phyloP scores from a whole-genome alignment of 768 basidiomycete species.

The Cystobasidium tubakii region DNA sequence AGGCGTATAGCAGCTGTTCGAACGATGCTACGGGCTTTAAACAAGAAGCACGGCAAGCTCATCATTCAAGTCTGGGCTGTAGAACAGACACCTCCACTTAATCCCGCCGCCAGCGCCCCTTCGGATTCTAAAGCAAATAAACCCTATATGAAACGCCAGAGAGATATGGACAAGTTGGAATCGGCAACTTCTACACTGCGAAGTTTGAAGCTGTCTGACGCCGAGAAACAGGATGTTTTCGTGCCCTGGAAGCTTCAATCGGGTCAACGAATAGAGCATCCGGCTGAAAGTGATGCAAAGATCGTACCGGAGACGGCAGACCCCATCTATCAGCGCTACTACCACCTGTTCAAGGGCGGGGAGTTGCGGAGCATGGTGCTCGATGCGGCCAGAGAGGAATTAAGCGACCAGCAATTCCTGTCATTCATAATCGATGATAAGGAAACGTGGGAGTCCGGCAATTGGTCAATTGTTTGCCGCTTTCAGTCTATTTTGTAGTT shows the following conservation, averaged over 20 bases:
- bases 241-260: conserved; percentile 69
- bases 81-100: conserved; percentile 63
- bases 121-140: conserved; percentile 32
- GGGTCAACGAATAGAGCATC: not conserved
- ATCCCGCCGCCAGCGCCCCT: conserved; percentile 31
- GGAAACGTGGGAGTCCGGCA: conserved; percentile 65
- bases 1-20: conserved; percentile 67
- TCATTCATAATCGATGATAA: conserved; percentile 57
- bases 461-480: conserved; percentile 36
- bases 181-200: not conserved
- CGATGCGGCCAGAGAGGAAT: conserved; percentile 61
- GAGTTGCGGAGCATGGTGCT: conserved; percentile 64
- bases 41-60: conserved; percentile 61
- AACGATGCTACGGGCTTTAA: conserved; percentile 57
- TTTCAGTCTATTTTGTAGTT: not conserved
- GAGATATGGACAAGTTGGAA: conserved; percentile 23
- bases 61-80: conserved; percentile 96
- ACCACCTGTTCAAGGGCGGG: conserved; percentile 84
- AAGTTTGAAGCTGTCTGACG: not conserved
- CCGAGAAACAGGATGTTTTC: conserved; percentile 68
- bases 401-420: conserved; percentile 48
- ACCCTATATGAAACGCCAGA: conserved; percentile 4
- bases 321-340: conserved; percentile 73
- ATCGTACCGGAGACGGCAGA: not conserved
- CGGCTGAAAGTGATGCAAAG: not conserved